These are phyloP conservation scores for Solanum appendiculatum DNA, from an alignment of 257 asterid genomes.

Conservation along the genomic window DNA sequence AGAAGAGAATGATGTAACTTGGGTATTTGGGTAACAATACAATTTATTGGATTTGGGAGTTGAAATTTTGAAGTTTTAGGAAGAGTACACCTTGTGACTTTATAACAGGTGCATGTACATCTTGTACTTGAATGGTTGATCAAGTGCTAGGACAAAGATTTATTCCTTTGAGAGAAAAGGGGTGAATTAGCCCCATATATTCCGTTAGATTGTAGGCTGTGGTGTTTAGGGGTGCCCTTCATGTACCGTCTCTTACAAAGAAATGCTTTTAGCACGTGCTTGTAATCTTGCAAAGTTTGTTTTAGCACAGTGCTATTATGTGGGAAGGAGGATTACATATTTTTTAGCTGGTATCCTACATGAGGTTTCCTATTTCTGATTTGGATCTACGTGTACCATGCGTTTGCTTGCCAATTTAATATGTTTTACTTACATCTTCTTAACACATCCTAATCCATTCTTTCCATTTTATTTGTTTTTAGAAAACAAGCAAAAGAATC, in stretches of 20 bases:
- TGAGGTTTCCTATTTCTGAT: neutral
- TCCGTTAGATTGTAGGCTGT: neutral
- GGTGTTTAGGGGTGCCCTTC: neutral
- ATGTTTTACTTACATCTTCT: neutral
- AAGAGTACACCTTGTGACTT: neutral
- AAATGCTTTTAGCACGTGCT: neutral
- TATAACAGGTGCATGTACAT: neutral
- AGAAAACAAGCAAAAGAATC: slow-evolving; percentile 1
- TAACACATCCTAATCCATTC: neutral
- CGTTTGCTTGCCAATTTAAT: neutral
- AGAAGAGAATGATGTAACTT: neutral
- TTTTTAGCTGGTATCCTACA: neutral
- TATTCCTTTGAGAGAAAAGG: neutral
- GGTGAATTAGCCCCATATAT: neutral
- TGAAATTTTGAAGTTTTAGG: neutral
- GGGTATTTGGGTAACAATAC: neutral
- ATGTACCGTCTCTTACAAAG: neutral
- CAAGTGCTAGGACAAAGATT: neutral
- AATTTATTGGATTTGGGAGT: neutral
- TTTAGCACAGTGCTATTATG: neutral
- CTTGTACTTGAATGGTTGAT: neutral
- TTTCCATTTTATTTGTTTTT: neutral
- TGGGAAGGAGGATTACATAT: neutral
- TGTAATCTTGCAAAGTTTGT: neutral
- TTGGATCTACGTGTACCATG: neutral